phyloP scores from a whole-genome alignment of 1,284 basidiomycete species.

The Malassezia pachydermatis region DNA sequence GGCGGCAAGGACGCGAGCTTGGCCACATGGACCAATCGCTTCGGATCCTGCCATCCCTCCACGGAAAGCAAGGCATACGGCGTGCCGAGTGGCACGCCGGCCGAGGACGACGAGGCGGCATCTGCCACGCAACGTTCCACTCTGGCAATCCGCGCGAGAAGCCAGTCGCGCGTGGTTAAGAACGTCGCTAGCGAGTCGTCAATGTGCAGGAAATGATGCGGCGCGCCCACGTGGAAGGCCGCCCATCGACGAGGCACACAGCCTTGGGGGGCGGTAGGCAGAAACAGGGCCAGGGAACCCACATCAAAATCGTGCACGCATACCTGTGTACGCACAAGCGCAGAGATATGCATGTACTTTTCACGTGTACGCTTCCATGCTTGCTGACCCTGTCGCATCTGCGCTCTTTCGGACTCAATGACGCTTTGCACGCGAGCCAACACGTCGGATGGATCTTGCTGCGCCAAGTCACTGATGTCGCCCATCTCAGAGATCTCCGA shows the following conservation, averaged over 20 bases:
- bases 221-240: conserved; percentile 61
- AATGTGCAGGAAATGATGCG: conserved; percentile 89
- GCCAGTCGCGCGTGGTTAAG: conserved; percentile 61
- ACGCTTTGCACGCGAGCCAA: too few relatives aligned
- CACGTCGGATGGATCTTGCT: too few relatives aligned
- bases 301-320: conserved; percentile 25
- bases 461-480: too few relatives aligned
- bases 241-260: conserved; percentile 63
- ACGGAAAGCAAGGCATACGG: conserved; percentile 88
- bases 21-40: not conserved
- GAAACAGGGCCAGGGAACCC: conserved; percentile 75
- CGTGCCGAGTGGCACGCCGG: conserved; percentile 69
- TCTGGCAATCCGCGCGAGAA: conserved; percentile 78
- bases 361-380: too few relatives aligned
- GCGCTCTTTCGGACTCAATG: too few relatives aligned
- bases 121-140: conserved; percentile 74
- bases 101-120: conserved; percentile 47
- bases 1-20: not conserved
- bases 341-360: not conserved
- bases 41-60: conserved; percentile 55
- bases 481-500: too few relatives aligned
- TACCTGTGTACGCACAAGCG: too few relatives aligned
- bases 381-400: too few relatives aligned
- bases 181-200: conserved; percentile 64
- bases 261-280: too few relatives aligned